Conservation (phyloP, 345 rosid species). For the Excoecaria agallocha region DNA sequence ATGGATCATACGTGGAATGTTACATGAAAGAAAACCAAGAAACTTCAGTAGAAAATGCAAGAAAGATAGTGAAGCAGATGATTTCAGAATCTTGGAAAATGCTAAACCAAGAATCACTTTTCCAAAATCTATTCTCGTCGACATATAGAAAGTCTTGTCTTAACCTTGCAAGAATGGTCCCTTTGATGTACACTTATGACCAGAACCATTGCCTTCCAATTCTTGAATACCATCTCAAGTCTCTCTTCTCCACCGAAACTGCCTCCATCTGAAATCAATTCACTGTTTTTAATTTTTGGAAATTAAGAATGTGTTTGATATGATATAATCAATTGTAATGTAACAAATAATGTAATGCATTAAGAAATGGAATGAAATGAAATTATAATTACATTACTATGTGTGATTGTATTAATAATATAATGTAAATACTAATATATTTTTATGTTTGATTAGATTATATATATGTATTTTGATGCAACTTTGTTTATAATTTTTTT, state of each 20-base stretch:
- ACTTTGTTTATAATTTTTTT: no score
- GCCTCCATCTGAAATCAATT: no score
- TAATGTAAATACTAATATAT: no score
- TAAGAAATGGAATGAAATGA: no score
- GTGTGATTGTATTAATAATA: no score
- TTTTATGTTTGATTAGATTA: no score
- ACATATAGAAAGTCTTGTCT: slow-evolving; percentile 37
- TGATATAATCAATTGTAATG: no score
- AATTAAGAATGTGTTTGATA: no score
- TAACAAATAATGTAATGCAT: no score
- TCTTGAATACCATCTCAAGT: slow-evolving; percentile 35
- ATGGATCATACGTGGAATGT: slow-evolving; percentile 59
- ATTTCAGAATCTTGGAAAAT: slow-evolving; percentile 57
- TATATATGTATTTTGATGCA: no score
- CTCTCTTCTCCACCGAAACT: slow-evolving; percentile 11
- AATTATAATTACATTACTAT: no score
- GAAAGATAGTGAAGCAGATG: slow-evolving; percentile 28
- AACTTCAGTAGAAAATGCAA: slow-evolving; percentile 28
- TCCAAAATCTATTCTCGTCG: slow-evolving; percentile 31
- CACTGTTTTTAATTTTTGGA: no score
- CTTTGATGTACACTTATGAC: slow-evolving; percentile 55
- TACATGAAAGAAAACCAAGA: slow-evolving; percentile 43
- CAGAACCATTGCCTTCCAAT: slow-evolving; percentile 38
- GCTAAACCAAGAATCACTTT: slow-evolving; percentile 47
- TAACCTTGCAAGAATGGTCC: slow-evolving; percentile 54